Percentiles rank a stretch among this genome's conserved stretches.
Conservation (phyloP, 192 early-diverging fungal species). For the Coemansia sp. region DNA sequence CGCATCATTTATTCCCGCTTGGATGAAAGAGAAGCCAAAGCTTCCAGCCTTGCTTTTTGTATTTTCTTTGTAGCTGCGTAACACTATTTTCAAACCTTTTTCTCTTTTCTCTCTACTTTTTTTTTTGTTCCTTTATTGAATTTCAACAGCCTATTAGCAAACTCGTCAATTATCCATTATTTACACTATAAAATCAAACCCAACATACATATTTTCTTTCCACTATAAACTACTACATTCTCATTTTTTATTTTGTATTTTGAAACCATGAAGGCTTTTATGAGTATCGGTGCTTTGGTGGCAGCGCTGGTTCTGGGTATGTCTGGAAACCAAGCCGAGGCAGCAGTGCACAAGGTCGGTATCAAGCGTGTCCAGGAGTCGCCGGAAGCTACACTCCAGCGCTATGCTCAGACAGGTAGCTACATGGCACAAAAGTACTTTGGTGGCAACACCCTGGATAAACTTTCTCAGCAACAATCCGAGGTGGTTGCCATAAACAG, state of each 20-base stretch:
- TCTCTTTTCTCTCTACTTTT: conserved; percentile 3
- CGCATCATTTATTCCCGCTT: neutral
- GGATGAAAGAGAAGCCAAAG: neutral
- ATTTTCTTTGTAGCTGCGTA: too few species aligned
- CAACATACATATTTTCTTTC: too few species aligned
- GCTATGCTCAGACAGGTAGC: conserved; percentile 60
- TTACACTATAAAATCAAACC: too few species aligned
- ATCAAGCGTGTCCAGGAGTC: conserved; percentile 69
- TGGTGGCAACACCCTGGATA: conserved; percentile 35
- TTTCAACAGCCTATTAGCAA: neutral
- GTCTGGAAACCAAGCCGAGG: conserved; percentile 11
- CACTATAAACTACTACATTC: too few species aligned
- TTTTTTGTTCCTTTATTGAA: neutral
- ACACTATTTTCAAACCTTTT: too few species aligned
- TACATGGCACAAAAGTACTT: conserved; percentile 81
- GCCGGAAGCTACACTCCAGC: conserved; percentile 56
- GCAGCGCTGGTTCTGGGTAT: conserved; percentile 31
- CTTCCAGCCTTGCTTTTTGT: too few species aligned
- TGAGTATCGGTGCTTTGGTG: conserved; percentile 35
- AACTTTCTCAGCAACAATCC: conserved; percentile 39
- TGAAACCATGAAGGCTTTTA: conserved; percentile 28
- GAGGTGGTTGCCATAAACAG: conserved; percentile 51
- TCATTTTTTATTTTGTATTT: neutral
- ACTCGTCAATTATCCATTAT: too few species aligned
- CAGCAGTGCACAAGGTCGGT: conserved; percentile 25